Evolutionary conservation across 1,284 basidiomycete species (phyloP), one percentile per base, ranked within the genome.

Genomic region (Mycena sp.): DNA sequence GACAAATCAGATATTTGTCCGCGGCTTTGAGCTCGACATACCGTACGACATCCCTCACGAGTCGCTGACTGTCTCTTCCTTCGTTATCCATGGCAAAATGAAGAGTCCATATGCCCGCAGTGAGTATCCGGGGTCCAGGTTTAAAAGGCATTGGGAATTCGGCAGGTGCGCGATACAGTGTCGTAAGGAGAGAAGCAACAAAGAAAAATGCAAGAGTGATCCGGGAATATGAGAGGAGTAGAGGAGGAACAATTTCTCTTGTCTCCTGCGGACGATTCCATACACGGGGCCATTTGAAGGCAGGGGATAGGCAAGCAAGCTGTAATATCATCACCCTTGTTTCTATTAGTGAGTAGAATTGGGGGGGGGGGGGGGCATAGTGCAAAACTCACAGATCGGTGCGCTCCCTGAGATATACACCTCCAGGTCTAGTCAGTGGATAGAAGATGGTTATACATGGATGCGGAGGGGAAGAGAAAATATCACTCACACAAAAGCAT

Each of bases 71-170:
- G 72, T 96, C 94, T 67, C 92, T 83, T 5, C 94, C 94, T 44
- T 83, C 84, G 67, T 94, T 90, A 71, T 95, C 91, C 52, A 95
- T 87, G 2, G 93, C 93, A 74, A 97, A 97, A 75, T 97, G 95
- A 28, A 96, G 83, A 0, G 96, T 96, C 94, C 94, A 97, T 61
- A 98, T 96, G 1, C 94, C 96, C 11, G 92, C 90, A n/a, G 90
- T 91, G 46, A 97, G 81, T 21, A 94, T 82, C 21, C 92, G 82
- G 11, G 90, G 83, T 6, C 85, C 87, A 9, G 88, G 78, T 63
- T 88, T 87, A 76, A 88, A 88, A 2, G 94, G 93, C 43, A 71
- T 75, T 0, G 85, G 81, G 30, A 82, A 73, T 4, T 76, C 67
- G 11, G 72, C 74, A 0, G 89, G 87, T 69, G 81, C 79, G 32